These are phyloP conservation scores for Dentipellis fragilis DNA, from an alignment of 768 basidiomycete genomes.

Conservation along the genomic window DNA sequence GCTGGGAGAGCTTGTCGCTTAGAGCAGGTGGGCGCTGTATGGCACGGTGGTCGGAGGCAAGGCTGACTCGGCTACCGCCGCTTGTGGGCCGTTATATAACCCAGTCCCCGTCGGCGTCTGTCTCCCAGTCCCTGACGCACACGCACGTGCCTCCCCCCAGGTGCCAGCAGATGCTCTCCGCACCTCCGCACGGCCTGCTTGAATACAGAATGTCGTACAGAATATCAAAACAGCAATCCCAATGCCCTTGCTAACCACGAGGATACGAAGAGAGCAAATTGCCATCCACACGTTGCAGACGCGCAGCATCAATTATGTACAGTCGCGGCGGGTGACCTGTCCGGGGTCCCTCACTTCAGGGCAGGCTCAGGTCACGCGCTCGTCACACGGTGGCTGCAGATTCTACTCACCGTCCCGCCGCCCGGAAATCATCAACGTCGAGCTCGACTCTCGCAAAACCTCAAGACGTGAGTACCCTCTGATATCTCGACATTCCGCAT, in stretches of 20 bases:
- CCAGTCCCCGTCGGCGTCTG: background rate
- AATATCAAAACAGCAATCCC: background rate
- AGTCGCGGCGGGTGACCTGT: background rate
- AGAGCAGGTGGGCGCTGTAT: background rate
- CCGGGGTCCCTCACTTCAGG: background rate
- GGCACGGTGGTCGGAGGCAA: constrained; percentile 14
- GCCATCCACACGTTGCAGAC: no score
- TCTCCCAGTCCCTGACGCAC: background rate
- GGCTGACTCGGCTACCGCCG: background rate
- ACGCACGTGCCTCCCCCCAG: background rate
- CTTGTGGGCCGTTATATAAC: constrained; percentile 6
- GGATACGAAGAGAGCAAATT: no score
- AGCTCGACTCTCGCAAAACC: background rate
- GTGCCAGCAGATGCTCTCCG: background rate
- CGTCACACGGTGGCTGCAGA: background rate
- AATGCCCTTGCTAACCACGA: no score
- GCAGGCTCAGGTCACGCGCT: background rate
- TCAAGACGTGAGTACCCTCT: constrained; percentile 5
- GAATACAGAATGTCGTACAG: background rate
- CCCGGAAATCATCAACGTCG: background rate
- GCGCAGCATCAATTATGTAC: background rate
- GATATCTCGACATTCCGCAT: background rate
- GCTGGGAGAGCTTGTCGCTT: background rate
- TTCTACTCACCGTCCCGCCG: background rate
- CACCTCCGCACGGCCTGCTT: background rate